phyloP scores from a whole-genome alignment of 1,284 basidiomycete species.

The Leucocoprinus gongylophorus region DNA sequence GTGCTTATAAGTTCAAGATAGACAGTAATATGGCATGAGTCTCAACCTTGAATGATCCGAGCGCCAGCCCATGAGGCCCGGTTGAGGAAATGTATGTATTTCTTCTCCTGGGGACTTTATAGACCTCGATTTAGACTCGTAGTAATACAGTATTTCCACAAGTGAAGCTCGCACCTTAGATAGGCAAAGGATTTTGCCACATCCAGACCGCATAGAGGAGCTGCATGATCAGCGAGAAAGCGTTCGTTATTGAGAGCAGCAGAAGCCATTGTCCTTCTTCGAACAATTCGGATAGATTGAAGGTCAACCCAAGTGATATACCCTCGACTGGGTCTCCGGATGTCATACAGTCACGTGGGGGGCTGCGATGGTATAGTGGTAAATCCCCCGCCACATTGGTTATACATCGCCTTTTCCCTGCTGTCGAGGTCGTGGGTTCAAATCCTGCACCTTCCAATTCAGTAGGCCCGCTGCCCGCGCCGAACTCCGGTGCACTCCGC shows the following conservation, averaged over 20 bases:
- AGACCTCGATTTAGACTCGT: constrained; percentile 1
- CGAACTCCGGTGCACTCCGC: too few relatives aligned
- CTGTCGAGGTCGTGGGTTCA: too few relatives aligned
- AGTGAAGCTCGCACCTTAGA: constrained; percentile 43
- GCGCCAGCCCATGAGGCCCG: constrained; percentile 76
- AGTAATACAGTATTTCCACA: neutral
- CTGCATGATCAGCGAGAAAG: constrained; percentile 61
- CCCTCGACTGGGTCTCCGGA: constrained; percentile 22
- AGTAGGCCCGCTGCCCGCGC: too few relatives aligned
- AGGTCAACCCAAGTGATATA: constrained; percentile 6
- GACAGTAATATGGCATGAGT: neutral
- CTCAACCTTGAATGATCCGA: constrained; percentile 62
- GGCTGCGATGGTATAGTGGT: too few relatives aligned
- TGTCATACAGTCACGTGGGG: too few relatives aligned
- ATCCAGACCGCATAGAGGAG: constrained; percentile 64
- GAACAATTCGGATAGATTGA: too few relatives aligned
- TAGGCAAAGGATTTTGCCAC: constrained; percentile 60
- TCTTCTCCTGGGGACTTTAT: constrained; percentile 60
- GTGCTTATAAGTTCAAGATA: neutral
- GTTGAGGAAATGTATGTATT: constrained; percentile 65
- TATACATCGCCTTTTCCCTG: too few relatives aligned
- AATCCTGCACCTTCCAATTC: too few relatives aligned
- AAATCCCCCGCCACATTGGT: too few relatives aligned
- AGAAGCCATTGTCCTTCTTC: constrained; percentile 24
- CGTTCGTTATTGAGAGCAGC: constrained; percentile 39